Evolutionary conservation across 148 eudicot species (phyloP), one percentile per base, ranked within the genome.

Genomic region (Vaccinium vitisidaea): DNA sequence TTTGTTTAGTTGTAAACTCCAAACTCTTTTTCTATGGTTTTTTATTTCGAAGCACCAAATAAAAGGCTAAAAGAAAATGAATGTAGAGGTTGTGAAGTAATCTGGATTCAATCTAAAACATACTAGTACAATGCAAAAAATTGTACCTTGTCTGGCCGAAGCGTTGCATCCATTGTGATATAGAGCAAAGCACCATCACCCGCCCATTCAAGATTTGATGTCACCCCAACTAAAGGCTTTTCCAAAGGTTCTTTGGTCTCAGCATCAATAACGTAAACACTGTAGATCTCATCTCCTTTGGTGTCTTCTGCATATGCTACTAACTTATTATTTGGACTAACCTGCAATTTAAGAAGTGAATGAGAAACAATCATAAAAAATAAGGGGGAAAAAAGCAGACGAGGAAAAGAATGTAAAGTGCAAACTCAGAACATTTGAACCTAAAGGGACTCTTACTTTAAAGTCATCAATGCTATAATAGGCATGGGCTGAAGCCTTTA

Each of bases 251-350:
- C 71, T 54, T 87, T 86, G 83, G 91, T 92, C 85, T 94, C 92
- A 49, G 93, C 89, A 89, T 96, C 95, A 84, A 93, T 93, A 16
- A 94, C 58, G 80, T 88, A 86, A 80, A 93, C 87, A 30, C 92
- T 89, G 83, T 93, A 92, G 71, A 94, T 93, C 85, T 96, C 99
- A 89, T 96, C 91, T 69, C 99, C 99, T 89, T 93, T 94, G 15
- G 95, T 96, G 87, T 96, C 99, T 86, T 96, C 98, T 19, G 97
- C 94, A 89, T 94, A 96, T 71, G 98, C 99, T n/a, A 96, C 92
- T 84, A 94, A 82, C 87, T 91, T 93, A 81, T 92, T 92, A 85
- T 96, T 90, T 69, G 94, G 98, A 85, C 97, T 94, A 53, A 91
- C 95, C 98, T 95, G 89, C 43, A 87, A 23, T 71, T 61, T 85